These are phyloP conservation scores for Taiozyma onychis DNA, from an alignment of 1,139 yeast species.

Conservation along the genomic window DNA sequence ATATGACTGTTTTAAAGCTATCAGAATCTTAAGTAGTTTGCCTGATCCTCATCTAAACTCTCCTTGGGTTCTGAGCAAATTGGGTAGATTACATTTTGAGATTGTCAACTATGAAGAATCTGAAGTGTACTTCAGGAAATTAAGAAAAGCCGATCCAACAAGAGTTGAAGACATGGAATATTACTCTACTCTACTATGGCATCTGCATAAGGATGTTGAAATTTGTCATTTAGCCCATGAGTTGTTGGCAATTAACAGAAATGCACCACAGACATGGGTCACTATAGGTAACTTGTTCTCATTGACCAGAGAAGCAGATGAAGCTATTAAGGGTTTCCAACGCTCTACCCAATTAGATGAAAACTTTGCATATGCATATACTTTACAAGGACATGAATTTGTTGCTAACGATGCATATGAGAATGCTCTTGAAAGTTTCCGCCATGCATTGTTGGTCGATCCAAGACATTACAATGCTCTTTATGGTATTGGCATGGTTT, in stretches of 20 bases:
- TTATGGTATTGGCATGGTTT: conserved; percentile 95
- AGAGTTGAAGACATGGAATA: conserved; percentile 86
- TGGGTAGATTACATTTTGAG: conserved; percentile 83
- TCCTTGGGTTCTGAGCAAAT: conserved; percentile 80
- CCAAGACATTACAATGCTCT: conserved; percentile 89
- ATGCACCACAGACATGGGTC: conserved; percentile 86
- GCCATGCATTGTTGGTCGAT: conserved; percentile 73
- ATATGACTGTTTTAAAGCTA: conserved; percentile 79
- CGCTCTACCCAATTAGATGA: conserved; percentile 70
- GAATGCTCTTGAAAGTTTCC: conserved; percentile 78
- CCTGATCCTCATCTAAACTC: conserved; percentile 63
- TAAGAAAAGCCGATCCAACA: conserved; percentile 72
- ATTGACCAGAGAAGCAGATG: conserved; percentile 78
- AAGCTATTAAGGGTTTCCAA: conserved; percentile 82
- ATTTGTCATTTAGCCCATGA: conserved; percentile 81
- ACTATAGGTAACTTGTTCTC: conserved; percentile 87
- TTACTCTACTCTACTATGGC: conserved; percentile 91
- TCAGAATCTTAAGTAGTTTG: conserved; percentile 57
- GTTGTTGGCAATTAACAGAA: conserved; percentile 57
- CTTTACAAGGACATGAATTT: conserved; percentile 91
- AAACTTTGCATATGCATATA: conserved; percentile 82
- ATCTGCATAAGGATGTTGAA: conserved; percentile 76
- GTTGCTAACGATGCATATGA: conserved; percentile 88
- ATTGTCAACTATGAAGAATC: conserved; percentile 81
- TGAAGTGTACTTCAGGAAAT: conserved; percentile 52